Percentiles rank a stretch among this genome's conserved stretches.
These are phyloP conservation scores for Pleoardoris graminearum DNA, from an alignment of 2,329 filamentous ascomycete species.

Conservation along the genomic window DNA sequence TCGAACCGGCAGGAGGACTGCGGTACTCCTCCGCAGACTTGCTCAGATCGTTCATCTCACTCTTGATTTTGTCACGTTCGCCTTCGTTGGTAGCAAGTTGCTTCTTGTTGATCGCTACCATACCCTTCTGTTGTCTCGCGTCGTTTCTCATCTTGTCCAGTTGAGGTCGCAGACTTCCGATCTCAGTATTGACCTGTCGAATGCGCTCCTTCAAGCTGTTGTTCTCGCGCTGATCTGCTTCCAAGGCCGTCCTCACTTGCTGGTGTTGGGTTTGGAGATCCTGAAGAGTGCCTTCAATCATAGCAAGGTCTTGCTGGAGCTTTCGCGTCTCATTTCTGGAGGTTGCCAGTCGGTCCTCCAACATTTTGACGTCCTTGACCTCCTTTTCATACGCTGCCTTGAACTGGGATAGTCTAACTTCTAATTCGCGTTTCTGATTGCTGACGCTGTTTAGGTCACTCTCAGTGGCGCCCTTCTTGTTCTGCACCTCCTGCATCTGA, in stretches of 20 bases:
- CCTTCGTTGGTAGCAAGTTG: constrained; percentile 87
- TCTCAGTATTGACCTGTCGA: constrained; percentile 76
- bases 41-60: constrained; percentile 71
- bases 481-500: constrained; percentile 92
- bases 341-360: constrained; percentile 79
- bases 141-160: constrained; percentile 93
- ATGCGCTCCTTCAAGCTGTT: constrained; percentile 84
- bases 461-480: constrained; percentile 76
- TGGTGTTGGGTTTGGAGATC: constrained; percentile 83
- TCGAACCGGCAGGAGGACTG: constrained; percentile 32
- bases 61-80: constrained; percentile 84
- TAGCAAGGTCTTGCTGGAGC: constrained; percentile 79
- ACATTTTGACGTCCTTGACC: constrained; percentile 77
- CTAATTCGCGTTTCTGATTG: constrained; percentile 90
- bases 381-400: constrained; percentile 91
- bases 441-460: constrained; percentile 79
- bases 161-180: constrained; percentile 81
- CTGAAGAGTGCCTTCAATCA: constrained; percentile 77
- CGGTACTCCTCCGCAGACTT: constrained; percentile 63
- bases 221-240: constrained; percentile 90
- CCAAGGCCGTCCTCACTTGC: constrained; percentile 72
- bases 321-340: constrained; percentile 82
- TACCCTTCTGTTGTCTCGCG: constrained; percentile 90
- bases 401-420: constrained; percentile 83
- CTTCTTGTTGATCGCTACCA: constrained; percentile 98